These are phyloP conservation scores for Suillus placidus DNA, from an alignment of 768 basidiomycete genomes.

Conservation along the genomic window DNA sequence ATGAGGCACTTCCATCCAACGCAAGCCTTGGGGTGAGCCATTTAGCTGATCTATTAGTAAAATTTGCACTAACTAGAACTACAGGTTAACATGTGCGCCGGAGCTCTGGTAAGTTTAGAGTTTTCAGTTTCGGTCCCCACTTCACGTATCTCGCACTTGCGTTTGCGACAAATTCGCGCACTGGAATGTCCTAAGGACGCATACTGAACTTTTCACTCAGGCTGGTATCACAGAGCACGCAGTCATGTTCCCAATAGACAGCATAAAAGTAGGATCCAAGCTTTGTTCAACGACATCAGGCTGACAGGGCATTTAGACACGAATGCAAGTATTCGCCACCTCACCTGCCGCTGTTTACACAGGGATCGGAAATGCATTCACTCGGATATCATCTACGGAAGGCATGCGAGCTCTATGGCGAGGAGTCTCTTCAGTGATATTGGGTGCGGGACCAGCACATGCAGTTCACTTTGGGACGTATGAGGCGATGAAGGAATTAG, in stretches of 20 bases:
- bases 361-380: conserved; percentile 87
- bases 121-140: not conserved
- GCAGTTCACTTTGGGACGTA: conserved; percentile 97
- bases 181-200: not conserved
- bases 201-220: conserved; percentile 46
- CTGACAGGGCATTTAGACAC: conserved; percentile 60
- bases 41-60: conserved; percentile 14
- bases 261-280: conserved; percentile 77
- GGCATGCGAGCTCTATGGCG: conserved; percentile 92
- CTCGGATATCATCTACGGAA: conserved; percentile 92
- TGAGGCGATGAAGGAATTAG: conserved; percentile 91
- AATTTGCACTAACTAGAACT: conserved; percentile 19
- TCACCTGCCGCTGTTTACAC: conserved; percentile 86
- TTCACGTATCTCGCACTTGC: not conserved
- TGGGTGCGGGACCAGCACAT: conserved; percentile 97
- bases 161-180: not conserved
- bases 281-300: conserved; percentile 11
- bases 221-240: conserved; percentile 99
- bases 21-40: conserved; percentile 69
- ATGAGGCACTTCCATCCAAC: conserved; percentile 72
- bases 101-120: conserved; percentile 75
- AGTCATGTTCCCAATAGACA: conserved; percentile 98
- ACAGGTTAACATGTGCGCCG: conserved; percentile 96
- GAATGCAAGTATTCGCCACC: conserved; percentile 96
- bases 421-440: conserved; percentile 92